Base-by-base conservation (phyloP, 305 asterid genomes). In the Plantago coronopus region DNA sequence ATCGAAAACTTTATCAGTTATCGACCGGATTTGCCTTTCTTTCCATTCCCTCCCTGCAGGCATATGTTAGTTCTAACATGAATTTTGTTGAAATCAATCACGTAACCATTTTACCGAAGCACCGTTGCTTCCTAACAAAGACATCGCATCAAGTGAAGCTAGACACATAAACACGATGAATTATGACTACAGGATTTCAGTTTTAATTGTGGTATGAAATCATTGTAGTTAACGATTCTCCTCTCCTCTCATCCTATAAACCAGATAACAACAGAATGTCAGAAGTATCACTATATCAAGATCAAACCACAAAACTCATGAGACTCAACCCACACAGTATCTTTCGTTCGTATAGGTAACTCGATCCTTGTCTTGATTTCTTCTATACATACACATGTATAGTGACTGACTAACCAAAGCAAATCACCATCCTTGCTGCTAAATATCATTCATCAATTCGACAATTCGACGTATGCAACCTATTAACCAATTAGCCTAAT, bases 1-100 rank as follows among this genome's bases (percentile, higher is more conserved):
- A 65, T 89, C 79, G 64, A 75, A 89, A 59, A 81, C 87, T 75
- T 66, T 84, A 74, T 87, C 78, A 1, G 91, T 42, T 31, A 93
- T 93, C 20, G 56, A 60, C 16, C 70, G 74, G 27, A 85, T 84
- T 69, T 89, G 89, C 62, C 20, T 74, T 45, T 84, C 85, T 83
- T 85, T 93, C 97, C 96, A 86, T 16, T 85, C 85, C 72, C 79
- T 85, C 50, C 98, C 97, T 93, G 79, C 69, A 70, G 20, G 47
- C 60, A 27, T 4, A 27, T 48, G 23, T 25, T 13, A 18, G 38
- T 23, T 57, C 16, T 38, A 12, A 12, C 44, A 11, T 38, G 1
- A 10, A 38, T 11, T 37, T 57, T 57, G 13, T 19, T 9, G 48
- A 18, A 57, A 17, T 34, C 17, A 34, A 34, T 25, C 58, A 25